These are phyloP conservation scores for Crithidia bombi DNA, from an alignment of 208 protist species.

Conservation along the genomic window DNA sequence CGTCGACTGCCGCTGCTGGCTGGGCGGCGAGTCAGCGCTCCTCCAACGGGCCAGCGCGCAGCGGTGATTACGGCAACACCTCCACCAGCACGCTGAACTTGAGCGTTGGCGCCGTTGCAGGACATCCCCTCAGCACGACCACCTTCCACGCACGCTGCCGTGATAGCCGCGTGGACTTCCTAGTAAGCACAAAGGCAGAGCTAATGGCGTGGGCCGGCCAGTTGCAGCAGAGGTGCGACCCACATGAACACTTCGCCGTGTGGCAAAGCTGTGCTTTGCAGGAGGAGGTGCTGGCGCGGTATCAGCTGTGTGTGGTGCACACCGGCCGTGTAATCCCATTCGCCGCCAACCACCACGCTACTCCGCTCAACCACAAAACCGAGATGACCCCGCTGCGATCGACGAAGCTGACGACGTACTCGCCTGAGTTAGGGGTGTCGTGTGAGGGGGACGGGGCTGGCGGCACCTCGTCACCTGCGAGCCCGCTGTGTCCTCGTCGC, in stretches of 20 bases:
- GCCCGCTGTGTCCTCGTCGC: slow-evolving; percentile 1
- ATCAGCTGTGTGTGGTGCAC: slow-evolving; percentile 36
- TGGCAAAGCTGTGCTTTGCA: slow-evolving; percentile 51
- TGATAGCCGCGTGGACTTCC: slow-evolving; percentile 23
- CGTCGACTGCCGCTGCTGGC: not conserved
- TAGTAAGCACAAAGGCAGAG: slow-evolving; percentile 41
- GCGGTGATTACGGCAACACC: not conserved
- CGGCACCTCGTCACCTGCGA: not conserved
- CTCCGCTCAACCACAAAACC: not conserved
- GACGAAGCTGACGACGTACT: not conserved
- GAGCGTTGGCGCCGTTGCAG: not conserved
- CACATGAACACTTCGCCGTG: slow-evolving; percentile 25
- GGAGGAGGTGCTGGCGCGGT: slow-evolving; percentile 40
- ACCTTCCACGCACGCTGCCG: slow-evolving; percentile 20
- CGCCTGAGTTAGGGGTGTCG: not conserved
- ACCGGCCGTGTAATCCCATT: not conserved
- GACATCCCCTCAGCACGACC: not conserved
- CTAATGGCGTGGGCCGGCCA: slow-evolving; percentile 44
- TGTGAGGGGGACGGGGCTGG: not conserved
- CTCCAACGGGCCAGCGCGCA: not conserved
- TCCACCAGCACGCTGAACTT: not conserved
- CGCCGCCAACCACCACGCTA: not conserved
- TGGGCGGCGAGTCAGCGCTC: not conserved
- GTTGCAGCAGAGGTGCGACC: slow-evolving; percentile 42
- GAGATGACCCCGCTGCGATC: not conserved